Conservation (phyloP, 805 yeast species). For the Candida boidinii region DNA sequence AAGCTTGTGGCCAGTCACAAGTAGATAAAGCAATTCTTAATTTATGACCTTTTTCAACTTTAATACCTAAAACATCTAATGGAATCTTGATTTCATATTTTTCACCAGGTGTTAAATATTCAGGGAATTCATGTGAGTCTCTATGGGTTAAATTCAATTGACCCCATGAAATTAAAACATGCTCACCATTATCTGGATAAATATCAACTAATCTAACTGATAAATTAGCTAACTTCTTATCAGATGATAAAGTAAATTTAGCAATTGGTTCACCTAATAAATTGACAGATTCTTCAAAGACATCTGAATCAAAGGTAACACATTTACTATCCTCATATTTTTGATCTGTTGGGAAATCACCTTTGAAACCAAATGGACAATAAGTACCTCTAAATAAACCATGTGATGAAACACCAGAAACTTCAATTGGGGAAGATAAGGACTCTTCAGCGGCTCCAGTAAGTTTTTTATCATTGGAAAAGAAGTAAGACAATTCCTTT, state of each 20-base stretch:
- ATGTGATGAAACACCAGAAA: conserved; percentile 29
- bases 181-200: conserved; percentile 28
- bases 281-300: conserved; percentile 15
- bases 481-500: conserved; percentile 8
- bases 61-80: conserved; percentile 33
- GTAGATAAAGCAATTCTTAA: conserved; percentile 33
- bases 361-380: conserved; percentile 38
- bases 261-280: conserved; percentile 31
- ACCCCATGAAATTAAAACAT: conserved; percentile 37
- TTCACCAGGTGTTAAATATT: conserved; percentile 21
- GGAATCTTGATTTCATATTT: conserved; percentile 26
- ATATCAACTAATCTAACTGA: conserved; percentile 32
- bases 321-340: conserved; percentile 33
- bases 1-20: conserved; percentile 39
- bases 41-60: conserved; percentile 27
- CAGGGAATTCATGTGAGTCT: conserved; percentile 33
- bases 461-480: conserved; percentile 8
- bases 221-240: conserved; percentile 29
- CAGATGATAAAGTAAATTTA: conserved; percentile 24
- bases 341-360: conserved; percentile 39
- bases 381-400: conserved; percentile 36
- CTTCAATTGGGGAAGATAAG: conserved; percentile 7
- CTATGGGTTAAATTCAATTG: conserved; percentile 33
- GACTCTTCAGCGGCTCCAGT: not conserved
- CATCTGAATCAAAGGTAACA: conserved; percentile 25